Conservation (phyloP, 768 basidiomycete species). For the Pholiota molesta region DNA sequence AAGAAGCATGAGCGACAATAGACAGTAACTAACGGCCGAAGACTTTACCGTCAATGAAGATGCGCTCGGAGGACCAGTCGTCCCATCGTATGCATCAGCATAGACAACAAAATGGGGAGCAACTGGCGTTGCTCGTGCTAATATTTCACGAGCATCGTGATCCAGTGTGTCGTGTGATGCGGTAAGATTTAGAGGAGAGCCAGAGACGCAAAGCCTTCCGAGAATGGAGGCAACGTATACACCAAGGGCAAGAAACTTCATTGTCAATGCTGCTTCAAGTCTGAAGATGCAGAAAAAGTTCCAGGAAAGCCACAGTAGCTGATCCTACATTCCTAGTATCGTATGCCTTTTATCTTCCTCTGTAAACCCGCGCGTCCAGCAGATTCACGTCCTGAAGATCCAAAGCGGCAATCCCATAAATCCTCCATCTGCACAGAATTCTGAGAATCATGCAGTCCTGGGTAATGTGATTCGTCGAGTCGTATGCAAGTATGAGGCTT, state of each 20-base stretch:
- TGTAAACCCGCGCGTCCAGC: neutral
- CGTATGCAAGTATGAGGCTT: slow-evolving; percentile 1
- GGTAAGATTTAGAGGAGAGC: slow-evolving; percentile 17
- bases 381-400: slow-evolving; percentile 1
- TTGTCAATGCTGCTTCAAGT: neutral
- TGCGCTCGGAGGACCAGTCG: slow-evolving; percentile 49
- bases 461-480: slow-evolving; percentile 14
- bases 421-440: slow-evolving; percentile 17
- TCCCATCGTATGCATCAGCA: slow-evolving; percentile 44
- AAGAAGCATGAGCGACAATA: neutral
- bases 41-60: slow-evolving; percentile 43
- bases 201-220: slow-evolving; percentile 8
- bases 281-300: neutral
- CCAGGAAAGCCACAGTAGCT: neutral
- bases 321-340: neutral
- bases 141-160: slow-evolving; percentile 33
- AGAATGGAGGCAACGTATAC: slow-evolving; percentile 8
- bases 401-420: slow-evolving; percentile 13
- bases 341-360: slow-evolving; percentile 8
- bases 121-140: slow-evolving; percentile 40
- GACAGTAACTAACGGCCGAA: neutral
- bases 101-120: slow-evolving; percentile 57
- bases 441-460: slow-evolving; percentile 18
- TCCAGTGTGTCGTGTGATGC: slow-evolving; percentile 29
- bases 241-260: slow-evolving; percentile 12